phyloP scores from a whole-genome alignment of 2,329 filamentous ascomycete species.

The Corinectria fuckeliana region DNA sequence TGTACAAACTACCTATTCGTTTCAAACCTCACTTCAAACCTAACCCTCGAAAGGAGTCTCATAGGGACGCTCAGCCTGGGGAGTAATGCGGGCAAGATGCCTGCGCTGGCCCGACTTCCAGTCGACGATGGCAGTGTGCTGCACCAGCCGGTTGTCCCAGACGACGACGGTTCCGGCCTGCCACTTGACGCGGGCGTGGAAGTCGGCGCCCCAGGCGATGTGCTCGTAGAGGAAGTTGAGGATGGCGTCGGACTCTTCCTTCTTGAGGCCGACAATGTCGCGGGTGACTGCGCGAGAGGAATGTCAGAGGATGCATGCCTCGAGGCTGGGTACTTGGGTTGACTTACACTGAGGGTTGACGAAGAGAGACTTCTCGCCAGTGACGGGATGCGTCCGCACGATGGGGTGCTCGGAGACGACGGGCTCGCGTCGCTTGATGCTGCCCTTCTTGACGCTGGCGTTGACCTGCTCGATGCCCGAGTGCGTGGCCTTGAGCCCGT shows the following conservation, averaged over 20 bases:
- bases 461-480: constrained; percentile 83
- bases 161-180: constrained; percentile 80
- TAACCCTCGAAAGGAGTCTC: constrained; percentile 63
- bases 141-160: constrained; percentile 84
- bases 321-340: accelerated
- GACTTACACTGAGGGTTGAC: constrained; percentile 81
- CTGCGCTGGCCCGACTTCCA: constrained; percentile 81
- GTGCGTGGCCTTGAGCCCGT: constrained; percentile 81
- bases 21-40: background rate
- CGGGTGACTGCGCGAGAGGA: constrained; percentile 71
- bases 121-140: constrained; percentile 80
- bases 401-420: constrained; percentile 78
- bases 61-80: constrained; percentile 78
- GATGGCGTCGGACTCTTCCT: constrained; percentile 81
- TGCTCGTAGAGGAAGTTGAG: constrained; percentile 73
- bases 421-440: constrained; percentile 77
- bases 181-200: constrained; percentile 79
- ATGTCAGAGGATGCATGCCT: background rate
- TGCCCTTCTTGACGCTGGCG: constrained; percentile 68
- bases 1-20: constrained; percentile 4
- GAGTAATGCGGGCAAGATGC: constrained; percentile 82
- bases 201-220: constrained; percentile 63
- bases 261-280: constrained; percentile 81
- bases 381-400: constrained; percentile 80
- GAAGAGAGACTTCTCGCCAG: constrained; percentile 83